phyloP scores from a whole-genome alignment of 2,329 filamentous ascomycete genomes.

The Fusarium floridanum region DNA sequence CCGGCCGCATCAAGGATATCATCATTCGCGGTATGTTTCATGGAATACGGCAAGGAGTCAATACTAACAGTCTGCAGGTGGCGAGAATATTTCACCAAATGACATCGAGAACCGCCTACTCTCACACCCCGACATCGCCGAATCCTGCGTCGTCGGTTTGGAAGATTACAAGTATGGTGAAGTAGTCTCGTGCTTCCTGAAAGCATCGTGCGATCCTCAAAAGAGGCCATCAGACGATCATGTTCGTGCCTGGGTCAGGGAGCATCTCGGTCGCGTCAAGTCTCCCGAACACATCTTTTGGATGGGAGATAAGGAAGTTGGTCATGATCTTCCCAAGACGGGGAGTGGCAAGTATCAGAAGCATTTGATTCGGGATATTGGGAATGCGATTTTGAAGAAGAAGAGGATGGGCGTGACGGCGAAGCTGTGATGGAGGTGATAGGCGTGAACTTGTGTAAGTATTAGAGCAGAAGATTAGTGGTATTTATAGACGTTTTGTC shows the following conservation, averaged over 20 bases:
- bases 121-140: background rate
- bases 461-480: background rate
- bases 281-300: constrained; percentile 17
- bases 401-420: background rate
- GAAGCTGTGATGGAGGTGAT: background rate
- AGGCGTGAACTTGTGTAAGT: background rate
- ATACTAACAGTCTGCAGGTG: background rate
- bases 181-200: constrained; percentile 14
- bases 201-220: background rate
- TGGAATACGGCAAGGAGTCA: too few relatives aligned
- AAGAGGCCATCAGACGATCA: background rate
- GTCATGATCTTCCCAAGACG: background rate
- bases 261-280: constrained; percentile 9
- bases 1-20: constrained; percentile 76
- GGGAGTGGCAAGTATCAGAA: constrained; percentile 25
- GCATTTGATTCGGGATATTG: constrained; percentile 10
- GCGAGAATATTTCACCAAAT: constrained; percentile 16
- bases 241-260: constrained; percentile 9
- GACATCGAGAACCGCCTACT: constrained; percentile 16
- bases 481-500: background rate
- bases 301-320: constrained; percentile 7
- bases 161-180: constrained; percentile 23
- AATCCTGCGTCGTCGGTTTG: constrained; percentile 18
- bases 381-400: constrained; percentile 1
- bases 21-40: constrained; percentile 71